phyloP scores from a whole-genome alignment of 2,329 filamentous ascomycete genomes.

The Monosporascus sp. region DNA sequence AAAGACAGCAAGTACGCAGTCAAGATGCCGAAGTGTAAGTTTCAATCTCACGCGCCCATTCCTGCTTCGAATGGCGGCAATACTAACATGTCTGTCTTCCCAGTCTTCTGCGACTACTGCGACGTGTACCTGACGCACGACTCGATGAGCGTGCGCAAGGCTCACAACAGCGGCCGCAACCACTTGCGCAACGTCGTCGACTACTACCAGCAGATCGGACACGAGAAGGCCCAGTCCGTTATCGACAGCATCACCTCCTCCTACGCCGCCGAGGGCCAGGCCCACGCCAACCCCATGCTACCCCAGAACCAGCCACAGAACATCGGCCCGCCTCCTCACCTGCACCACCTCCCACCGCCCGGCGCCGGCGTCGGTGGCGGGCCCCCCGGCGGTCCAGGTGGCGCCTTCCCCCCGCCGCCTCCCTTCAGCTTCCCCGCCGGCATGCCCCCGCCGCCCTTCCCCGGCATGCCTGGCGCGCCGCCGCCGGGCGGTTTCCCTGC shows the following conservation, averaged over 20 bases:
- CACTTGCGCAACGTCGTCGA: constrained; percentile 96
- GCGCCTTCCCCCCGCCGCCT: constrained; percentile 41
- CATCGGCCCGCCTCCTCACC: constrained; percentile 80
- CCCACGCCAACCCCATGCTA: constrained; percentile 78
- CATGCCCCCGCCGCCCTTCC: constrained; percentile 27
- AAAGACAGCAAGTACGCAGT: background rate
- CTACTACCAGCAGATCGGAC: constrained; percentile 98
- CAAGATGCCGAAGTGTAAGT: constrained; percentile 87
- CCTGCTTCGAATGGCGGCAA: background rate
- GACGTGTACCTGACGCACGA: constrained; percentile 99
- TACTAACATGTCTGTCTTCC: constrained; percentile 16
- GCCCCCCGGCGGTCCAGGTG: constrained; percentile 22
- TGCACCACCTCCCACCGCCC: constrained; percentile 54
- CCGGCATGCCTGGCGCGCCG: constrained; percentile 41
- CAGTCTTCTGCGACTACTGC: constrained; percentile 95
- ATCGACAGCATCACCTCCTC: constrained; percentile 97
- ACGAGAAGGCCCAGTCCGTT: constrained; percentile 96
- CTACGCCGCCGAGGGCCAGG: constrained; percentile 90
- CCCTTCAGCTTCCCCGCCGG: constrained; percentile 60
- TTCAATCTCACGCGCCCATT: constrained; percentile 5
- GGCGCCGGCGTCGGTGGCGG: constrained; percentile 22
- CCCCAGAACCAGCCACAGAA: constrained; percentile 71
- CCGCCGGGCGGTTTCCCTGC: constrained; percentile 49
- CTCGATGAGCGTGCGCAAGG: constrained; percentile 98
- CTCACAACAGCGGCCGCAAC: constrained; percentile 94